Evolutionary conservation across 2,329 filamentous ascomycete species (phyloP), one percentile per base, ranked within the genome.

Genomic region (Aspergillus chevalieri): DNA sequence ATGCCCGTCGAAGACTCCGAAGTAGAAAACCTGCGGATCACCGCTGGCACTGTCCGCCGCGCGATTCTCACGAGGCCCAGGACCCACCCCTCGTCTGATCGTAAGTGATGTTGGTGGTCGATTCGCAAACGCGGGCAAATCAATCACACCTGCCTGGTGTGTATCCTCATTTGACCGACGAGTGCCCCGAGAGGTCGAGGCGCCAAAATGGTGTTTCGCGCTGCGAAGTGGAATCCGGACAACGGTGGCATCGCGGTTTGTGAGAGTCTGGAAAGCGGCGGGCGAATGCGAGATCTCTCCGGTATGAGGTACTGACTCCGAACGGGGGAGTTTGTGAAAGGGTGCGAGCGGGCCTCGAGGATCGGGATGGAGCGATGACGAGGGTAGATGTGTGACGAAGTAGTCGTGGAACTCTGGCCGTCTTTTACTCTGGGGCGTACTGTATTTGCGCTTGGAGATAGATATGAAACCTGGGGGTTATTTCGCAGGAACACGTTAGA

Each of bases 11-110:
- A 97, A 98, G 1, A 97, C 84, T 1, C 82, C 91, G 77, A 96
- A 98, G 69, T 97, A 98, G 70, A 98, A 98, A 30, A 97, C 85
- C 66, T 97, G 92, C 1, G 92, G 92, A 64, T 97, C 92, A 2
- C 92, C 92, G 54, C 82, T 87, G 1, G 87, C 82, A 56, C 85
- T 87, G 50, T 88, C 87, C 5, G 89, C 88, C 8, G 56, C 69
- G 78, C 82, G 21, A 80, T 88, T 45, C 80, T 83, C 69, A 83
- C 83, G 53, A 75, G 55, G 52, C 8, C 57, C 43, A 5, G 52
- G 44, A 15, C 10, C n/a, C 22, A 17, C 60, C 19, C 51, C 58
- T 54, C 57, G 59, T 33, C 50, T 65, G 26, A 69, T 69, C 1
- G 76, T 81, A 52, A 84, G 60, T 22, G 79, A 82, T 42, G 88